phyloP scores from a whole-genome alignment of 306 rosid genomes.

The Myrica gale region DNA sequence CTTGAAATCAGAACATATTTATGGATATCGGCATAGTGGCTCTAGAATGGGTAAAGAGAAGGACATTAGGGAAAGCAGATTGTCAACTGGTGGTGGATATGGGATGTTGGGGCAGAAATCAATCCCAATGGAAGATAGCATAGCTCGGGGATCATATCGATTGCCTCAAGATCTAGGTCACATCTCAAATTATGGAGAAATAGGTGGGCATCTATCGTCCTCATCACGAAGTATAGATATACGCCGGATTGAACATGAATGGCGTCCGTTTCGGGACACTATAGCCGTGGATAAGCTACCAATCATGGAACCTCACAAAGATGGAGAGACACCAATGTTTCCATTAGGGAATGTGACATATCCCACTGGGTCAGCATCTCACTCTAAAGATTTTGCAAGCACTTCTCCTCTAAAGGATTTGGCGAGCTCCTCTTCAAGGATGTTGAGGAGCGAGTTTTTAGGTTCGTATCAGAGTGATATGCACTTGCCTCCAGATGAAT shows the following conservation, averaged over 20 bases:
- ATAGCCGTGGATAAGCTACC: slow-evolving; percentile 47
- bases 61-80: slow-evolving; percentile 43
- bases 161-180: slow-evolving; percentile 40
- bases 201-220: slow-evolving; percentile 37
- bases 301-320: slow-evolving; percentile 32
- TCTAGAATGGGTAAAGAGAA: slow-evolving; percentile 47
- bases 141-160: slow-evolving; percentile 42
- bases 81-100: slow-evolving; percentile 39
- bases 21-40: slow-evolving; percentile 30
- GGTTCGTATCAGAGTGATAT: slow-evolving; percentile 43
- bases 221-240: slow-evolving; percentile 36
- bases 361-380: slow-evolving; percentile 45
- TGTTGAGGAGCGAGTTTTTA: slow-evolving; percentile 43
- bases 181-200: slow-evolving; percentile 36
- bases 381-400: slow-evolving; percentile 46
- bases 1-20: slow-evolving; percentile 30
- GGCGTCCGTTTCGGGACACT: slow-evolving; percentile 41
- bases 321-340: slow-evolving; percentile 42
- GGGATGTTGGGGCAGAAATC: slow-evolving; percentile 41
- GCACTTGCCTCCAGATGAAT: slow-evolving; percentile 45
- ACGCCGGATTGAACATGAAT: slow-evolving; percentile 48
- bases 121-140: slow-evolving; percentile 40
- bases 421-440: slow-evolving; percentile 48
- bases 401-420: slow-evolving; percentile 48
- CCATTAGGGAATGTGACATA: slow-evolving; percentile 43